Evolutionary conservation across 306 rosid genomes (phyloP).

Genomic region (Quercus cerris): DNA sequence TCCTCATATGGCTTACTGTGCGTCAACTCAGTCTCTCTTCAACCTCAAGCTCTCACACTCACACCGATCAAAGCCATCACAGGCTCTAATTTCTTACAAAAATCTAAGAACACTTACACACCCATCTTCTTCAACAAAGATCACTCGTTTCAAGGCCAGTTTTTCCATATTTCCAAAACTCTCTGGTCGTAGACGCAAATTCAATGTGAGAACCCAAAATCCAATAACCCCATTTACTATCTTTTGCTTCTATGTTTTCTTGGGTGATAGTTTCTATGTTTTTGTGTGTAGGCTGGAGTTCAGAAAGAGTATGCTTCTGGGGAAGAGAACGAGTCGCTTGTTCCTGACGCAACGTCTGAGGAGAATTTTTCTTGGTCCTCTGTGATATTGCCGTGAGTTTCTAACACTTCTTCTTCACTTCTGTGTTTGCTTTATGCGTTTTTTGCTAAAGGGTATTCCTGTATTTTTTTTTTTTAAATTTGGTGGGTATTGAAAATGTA

Average conservation of each 20-base stretch:
- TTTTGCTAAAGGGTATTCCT: not conserved
- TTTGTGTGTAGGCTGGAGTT: slow-evolving; percentile 57
- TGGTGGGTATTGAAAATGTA: not conserved
- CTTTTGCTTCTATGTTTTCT: slow-evolving; percentile 25
- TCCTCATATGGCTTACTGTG: slow-evolving; percentile 43
- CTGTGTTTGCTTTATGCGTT: not conserved
- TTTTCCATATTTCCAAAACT: slow-evolving; percentile 22
- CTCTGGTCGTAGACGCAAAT: slow-evolving; percentile 35
- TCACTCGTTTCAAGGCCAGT: slow-evolving; percentile 20
- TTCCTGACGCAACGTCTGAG: slow-evolving; percentile 39
- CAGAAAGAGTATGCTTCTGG: slow-evolving; percentile 53
- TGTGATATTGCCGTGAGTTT: slow-evolving; percentile 80
- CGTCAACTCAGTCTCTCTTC: slow-evolving; percentile 40
- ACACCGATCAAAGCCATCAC: slow-evolving; percentile 22
- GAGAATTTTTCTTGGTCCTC: slow-evolving; percentile 77
- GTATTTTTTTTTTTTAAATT: not conserved
- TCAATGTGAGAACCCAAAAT: slow-evolving; percentile 39
- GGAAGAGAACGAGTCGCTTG: slow-evolving; percentile 45
- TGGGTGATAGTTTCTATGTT: not conserved
- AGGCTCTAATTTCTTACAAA: slow-evolving; percentile 23
- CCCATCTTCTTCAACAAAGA: slow-evolving; percentile 22
- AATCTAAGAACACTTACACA: slow-evolving; percentile 1
- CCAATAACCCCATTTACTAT: slow-evolving; percentile 20
- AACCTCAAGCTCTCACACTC: slow-evolving; percentile 25
- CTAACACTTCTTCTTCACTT: not conserved